Evolutionary conservation across 257 asterid genomes (phyloP).

Genomic region (Solanum chiquidenum): DNA sequence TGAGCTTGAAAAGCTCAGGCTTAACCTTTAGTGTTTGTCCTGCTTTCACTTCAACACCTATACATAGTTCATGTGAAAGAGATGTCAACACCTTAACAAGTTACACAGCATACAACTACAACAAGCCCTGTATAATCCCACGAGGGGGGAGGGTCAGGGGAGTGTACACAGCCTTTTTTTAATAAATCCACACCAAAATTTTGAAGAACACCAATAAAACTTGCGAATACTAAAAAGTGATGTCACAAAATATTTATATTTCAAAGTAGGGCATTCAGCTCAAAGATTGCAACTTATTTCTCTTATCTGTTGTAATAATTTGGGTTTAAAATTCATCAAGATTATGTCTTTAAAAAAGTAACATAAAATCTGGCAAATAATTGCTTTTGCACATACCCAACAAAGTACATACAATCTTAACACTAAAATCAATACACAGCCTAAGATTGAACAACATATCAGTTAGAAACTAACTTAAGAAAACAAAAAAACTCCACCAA

Average conservation of each 20-base stretch:
- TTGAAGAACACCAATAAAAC: neutral
- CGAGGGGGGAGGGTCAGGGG: neutral
- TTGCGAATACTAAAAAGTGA: neutral
- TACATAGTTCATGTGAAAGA: neutral
- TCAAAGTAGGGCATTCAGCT: neutral
- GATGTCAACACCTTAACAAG: neutral
- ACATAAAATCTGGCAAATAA: neutral
- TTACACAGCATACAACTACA: neutral
- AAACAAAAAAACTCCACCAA: neutral
- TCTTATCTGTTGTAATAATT: neutral
- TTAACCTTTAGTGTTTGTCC: conserved; percentile 35
- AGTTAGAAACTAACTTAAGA: neutral
- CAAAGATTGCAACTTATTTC: neutral
- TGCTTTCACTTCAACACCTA: conserved; percentile 69
- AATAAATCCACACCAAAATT: no score
- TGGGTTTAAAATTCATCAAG: neutral
- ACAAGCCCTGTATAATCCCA: neutral
- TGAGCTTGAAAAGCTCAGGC: conserved; percentile 27
- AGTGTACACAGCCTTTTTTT: neutral
- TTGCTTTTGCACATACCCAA: neutral
- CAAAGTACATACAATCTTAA: neutral
- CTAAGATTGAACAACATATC: neutral
- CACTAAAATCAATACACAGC: neutral
- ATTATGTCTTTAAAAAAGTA: no score
- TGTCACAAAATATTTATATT: no score